Base-by-base conservation (phyloP, 2,329 filamentous ascomycete species). In the Tolypocladium guangdongense region DNA sequence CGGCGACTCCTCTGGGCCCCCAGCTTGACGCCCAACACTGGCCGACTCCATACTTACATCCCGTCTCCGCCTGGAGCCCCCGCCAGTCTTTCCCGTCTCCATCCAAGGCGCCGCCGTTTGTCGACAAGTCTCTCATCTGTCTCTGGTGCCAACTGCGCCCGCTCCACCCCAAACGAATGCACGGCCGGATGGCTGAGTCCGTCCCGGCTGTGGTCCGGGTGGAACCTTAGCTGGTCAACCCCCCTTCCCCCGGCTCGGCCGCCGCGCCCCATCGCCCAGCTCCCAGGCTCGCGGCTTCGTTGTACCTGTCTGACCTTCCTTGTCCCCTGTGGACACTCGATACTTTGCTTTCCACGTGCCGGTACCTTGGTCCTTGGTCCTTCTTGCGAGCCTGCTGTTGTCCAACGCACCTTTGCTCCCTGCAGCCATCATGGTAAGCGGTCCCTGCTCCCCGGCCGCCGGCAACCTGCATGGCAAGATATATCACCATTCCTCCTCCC, bases 361-460 rank as follows among this genome's bases (percentile, higher is more conserved):
- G 65, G 68, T 70, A 71, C 68, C 59, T 68, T 59, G 59, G 64
- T 60, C 54, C 62, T 63, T 60, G 62, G 60, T 64, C 61, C 63
- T 62, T 63, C 62, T 61, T 60, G 62, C 63, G 60, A 61, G 59
- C 59, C 62, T 57, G 59, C 57, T 64, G 52, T 58, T 67, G 66
- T 68, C 64, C 62, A 64, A 66, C 68, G 65, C 65, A 68, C 64
- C 64, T 66, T 68, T 68, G 63, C 67, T 61, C 49, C 64, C 65
- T 66, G 66, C 66, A 67, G 64, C 68, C 66, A 74, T 67, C 65
- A 77, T 78, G 75, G 75, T 78, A 76, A 77, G 75, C 66, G 60
- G 60, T 64, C 65, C 64, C 63, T 65, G 61, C 62, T 68, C 61
- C 62, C 65, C 63, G 66, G 62, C 64, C 64, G 61, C 63, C 68